Evolutionary conservation across 345 rosid species (phyloP).

Genomic region (Trapa bicornis): DNA sequence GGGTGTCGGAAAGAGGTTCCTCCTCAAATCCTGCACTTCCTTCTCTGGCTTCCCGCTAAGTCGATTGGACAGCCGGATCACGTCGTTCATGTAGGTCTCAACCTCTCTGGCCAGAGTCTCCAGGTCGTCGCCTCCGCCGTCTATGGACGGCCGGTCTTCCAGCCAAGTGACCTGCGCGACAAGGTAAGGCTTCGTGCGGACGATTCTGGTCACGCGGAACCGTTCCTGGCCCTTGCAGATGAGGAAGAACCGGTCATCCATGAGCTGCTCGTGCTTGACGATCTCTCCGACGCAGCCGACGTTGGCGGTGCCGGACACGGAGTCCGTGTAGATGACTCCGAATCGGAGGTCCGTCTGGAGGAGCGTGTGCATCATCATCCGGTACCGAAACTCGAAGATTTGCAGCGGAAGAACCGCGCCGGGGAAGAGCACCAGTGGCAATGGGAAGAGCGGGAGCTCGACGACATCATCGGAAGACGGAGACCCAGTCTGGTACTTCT

Average conservation of each 20-base stretch:
- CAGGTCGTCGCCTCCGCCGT: conserved; percentile 38
- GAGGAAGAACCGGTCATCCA: conserved; percentile 79
- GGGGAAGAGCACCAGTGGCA: conserved; percentile 84
- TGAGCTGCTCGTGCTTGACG: conserved; percentile 77
- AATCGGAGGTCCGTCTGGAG: conserved; percentile 85
- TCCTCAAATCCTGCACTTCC: conserved; percentile 64
- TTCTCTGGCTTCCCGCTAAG: conserved; percentile 76
- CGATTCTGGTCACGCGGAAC: conserved; percentile 56
- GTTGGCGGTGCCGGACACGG: conserved; percentile 52
- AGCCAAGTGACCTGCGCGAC: conserved; percentile 83
- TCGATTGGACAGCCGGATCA: conserved; percentile 69
- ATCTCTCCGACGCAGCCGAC: conserved; percentile 92
- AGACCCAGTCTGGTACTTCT: conserved; percentile 32
- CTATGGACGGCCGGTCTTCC: conserved; percentile 86
- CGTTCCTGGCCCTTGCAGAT: conserved; percentile 88
- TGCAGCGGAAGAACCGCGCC: conserved; percentile 90
- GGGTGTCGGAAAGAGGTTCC: conserved; percentile 83
- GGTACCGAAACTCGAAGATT: conserved; percentile 97
- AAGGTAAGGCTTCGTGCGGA: conserved; percentile 78
- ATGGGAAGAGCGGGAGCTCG: conserved; percentile 84
- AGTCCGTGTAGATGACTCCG: conserved; percentile 73
- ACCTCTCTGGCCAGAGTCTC: conserved; percentile 61
- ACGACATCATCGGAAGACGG: conserved; percentile 49
- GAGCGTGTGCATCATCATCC: conserved; percentile 96
- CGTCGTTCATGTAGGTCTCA: conserved; percentile 80